Evolutionary conservation across 2,329 filamentous ascomycete genomes (phyloP).

Genomic region (Xylariales sp.): DNA sequence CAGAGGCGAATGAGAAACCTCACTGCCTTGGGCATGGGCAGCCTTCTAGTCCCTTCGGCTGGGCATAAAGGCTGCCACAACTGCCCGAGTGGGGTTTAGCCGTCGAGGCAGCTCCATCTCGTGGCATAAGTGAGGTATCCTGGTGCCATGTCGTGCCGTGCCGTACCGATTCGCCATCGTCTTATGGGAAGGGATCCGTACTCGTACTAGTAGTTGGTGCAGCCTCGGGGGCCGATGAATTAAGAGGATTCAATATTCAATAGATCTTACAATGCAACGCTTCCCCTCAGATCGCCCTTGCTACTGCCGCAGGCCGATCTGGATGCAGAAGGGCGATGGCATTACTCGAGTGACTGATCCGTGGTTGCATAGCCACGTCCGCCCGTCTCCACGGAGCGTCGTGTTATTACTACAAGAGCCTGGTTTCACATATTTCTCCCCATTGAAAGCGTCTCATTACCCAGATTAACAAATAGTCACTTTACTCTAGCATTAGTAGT

Average conservation of each 20-base stretch:
- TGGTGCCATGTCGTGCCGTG: conserved; percentile 31
- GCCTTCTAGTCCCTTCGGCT: conserved; percentile 34
- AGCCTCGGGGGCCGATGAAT: conserved; percentile 18
- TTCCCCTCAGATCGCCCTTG: conserved; percentile 32
- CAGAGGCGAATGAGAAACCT: conserved; percentile 21
- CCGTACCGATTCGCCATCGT: conserved; percentile 30
- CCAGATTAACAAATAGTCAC: conserved; percentile 20
- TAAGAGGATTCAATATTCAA: conserved; percentile 21
- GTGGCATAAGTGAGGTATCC: conserved; percentile 35
- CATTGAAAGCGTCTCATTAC: conserved; percentile 14
- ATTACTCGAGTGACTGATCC: conserved; percentile 32
- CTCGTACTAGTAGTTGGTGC: neutral
- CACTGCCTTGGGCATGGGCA: conserved; percentile 26
- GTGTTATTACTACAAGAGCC: conserved; percentile 14
- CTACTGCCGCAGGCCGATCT: conserved; percentile 30
- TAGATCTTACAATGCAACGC: conserved; percentile 39
- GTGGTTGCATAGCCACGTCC: conserved; percentile 37
- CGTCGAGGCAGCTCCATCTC: conserved; percentile 21
- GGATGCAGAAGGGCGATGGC: conserved; percentile 30
- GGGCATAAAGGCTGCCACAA: conserved; percentile 31
- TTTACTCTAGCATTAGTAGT: conserved; percentile 6
- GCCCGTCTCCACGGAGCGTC: conserved; percentile 26
- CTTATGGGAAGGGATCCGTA: conserved; percentile 23
- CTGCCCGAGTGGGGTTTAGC: conserved; percentile 23
- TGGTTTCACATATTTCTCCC: conserved; percentile 6